Conservation (phyloP, 2,329 filamentous ascomycete genomes). For the Emmonsia crescens region DNA sequence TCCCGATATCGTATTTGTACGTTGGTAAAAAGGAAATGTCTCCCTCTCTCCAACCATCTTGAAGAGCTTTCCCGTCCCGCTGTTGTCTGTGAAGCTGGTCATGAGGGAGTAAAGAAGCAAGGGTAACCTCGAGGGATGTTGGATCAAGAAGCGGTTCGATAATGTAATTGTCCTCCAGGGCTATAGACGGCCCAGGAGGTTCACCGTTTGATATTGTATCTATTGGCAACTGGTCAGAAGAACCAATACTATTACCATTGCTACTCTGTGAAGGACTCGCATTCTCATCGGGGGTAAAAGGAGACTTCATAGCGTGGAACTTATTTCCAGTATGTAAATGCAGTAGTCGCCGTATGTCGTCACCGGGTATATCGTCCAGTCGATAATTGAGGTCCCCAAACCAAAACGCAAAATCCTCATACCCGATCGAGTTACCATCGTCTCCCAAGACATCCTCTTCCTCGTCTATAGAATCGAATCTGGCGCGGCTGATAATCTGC, state of each 20-base stretch:
- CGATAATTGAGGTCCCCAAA: constrained; percentile 94
- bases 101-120: constrained; percentile 77
- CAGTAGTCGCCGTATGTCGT: constrained; percentile 77
- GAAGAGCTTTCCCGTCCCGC: constrained; percentile 64
- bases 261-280: not conserved
- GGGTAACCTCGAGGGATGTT: constrained; percentile 74
- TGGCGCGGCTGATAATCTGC: constrained; percentile 65
- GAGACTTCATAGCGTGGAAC: constrained; percentile 10
- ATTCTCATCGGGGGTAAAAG: constrained; percentile 9
- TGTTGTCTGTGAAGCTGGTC: constrained; percentile 75
- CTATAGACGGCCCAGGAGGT: constrained; percentile 12
- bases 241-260: not conserved
- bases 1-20: constrained; percentile 97
- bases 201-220: not conserved
- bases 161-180: constrained; percentile 45
- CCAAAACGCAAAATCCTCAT: constrained; percentile 93
- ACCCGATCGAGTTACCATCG: constrained; percentile 55
- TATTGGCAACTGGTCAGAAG: not conserved
- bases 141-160: constrained; percentile 66
- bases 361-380: constrained; percentile 74
- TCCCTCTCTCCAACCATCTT: constrained; percentile 88
- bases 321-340: constrained; percentile 51
- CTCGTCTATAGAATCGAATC: constrained; percentile 63
- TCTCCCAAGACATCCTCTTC: constrained; percentile 53
- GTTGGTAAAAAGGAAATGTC: constrained; percentile 81